Conservation (phyloP, 2,329 filamentous ascomycete genomes). For the Decorospora gaudefroyi region DNA sequence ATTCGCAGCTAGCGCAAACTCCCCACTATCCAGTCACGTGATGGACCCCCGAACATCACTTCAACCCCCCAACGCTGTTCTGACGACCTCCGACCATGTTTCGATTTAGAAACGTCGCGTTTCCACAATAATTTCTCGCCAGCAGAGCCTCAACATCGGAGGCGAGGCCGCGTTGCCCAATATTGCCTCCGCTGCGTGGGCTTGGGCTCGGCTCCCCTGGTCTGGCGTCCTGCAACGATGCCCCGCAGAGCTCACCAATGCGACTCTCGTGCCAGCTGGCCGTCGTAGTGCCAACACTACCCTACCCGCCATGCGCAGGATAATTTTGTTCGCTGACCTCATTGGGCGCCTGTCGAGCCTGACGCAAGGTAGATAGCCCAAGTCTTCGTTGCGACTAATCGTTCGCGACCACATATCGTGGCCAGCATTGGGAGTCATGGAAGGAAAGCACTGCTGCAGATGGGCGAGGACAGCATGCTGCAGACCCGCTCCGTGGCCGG, state of each 20-base stretch:
- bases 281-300: slow-evolving; percentile 41
- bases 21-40: slow-evolving; percentile 15
- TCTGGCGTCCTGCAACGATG: slow-evolving; percentile 33
- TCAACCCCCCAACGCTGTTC: slow-evolving; percentile 20
- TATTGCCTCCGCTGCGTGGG: slow-evolving; percentile 30
- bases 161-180: slow-evolving; percentile 19
- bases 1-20: slow-evolving; percentile 16
- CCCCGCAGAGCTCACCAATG: slow-evolving; percentile 40
- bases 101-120: slow-evolving; percentile 11
- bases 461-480: slow-evolving; percentile 38
- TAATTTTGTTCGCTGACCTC: slow-evolving; percentile 39
- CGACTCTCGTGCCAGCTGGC: slow-evolving; percentile 40
- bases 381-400: slow-evolving; percentile 45
- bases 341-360: slow-evolving; percentile 38
- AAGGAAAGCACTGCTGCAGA: slow-evolving; percentile 40
- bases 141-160: slow-evolving; percentile 34
- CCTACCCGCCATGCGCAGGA: slow-evolving; percentile 37
- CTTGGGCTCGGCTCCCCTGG: slow-evolving; percentile 27
- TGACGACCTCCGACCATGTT: slow-evolving; percentile 12
- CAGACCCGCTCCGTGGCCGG: slow-evolving; percentile 45
- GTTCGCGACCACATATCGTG: slow-evolving; percentile 45
- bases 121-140: slow-evolving; percentile 8
- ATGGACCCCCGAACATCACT: slow-evolving; percentile 6
- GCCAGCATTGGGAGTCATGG: slow-evolving; percentile 37
- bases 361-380: slow-evolving; percentile 47